Evolutionary conservation across 495 filamentous ascomycete genomes (phyloP).

Genomic region (Podospora bellae-mahoneyi): DNA sequence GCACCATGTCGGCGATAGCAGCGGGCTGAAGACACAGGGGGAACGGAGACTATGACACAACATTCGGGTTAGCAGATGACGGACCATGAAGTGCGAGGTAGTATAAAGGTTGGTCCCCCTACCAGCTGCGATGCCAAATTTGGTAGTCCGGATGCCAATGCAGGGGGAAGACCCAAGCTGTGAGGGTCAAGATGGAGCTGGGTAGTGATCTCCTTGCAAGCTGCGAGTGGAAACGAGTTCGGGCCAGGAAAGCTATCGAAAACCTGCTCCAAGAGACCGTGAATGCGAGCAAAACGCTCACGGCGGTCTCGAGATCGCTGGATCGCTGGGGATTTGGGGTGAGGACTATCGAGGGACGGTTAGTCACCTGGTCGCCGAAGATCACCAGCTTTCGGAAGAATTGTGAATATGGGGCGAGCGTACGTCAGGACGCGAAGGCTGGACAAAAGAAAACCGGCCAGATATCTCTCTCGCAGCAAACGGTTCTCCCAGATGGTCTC

Average conservation of each 20-base stretch:
- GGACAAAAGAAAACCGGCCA: constrained; percentile 36
- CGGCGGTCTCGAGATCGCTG: constrained; percentile 27
- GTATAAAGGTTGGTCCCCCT: neutral
- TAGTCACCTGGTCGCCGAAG: neutral
- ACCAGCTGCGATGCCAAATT: constrained; percentile 35
- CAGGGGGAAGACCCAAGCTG: constrained; percentile 29
- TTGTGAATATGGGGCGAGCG: neutral
- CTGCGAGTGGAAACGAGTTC: constrained; percentile 34
- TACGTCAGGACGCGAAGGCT: constrained; percentile 33
- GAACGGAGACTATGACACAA: constrained; percentile 19
- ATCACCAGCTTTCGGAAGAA: too few relatives aligned
- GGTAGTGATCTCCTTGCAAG: constrained; percentile 35
- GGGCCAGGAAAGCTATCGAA: constrained; percentile 36
- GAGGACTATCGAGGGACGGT: constrained; percentile 15
- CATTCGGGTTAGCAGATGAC: neutral
- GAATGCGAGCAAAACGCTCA: constrained; percentile 36
- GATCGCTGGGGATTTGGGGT: constrained; percentile 34
- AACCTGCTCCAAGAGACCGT: constrained; percentile 33
- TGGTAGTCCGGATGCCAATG: constrained; percentile 32
- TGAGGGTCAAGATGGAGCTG: constrained; percentile 33
- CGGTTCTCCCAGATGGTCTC: constrained; percentile 34
- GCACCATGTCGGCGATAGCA: constrained; percentile 31
- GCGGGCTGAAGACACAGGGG: constrained; percentile 15
- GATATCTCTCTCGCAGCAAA: constrained; percentile 33
- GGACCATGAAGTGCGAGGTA: neutral